A percentile compares a stretch with the other conserved stretches of the same genome.
phyloP scores from a whole-genome alignment of 2,329 filamentous ascomycete genomes.

The Alternaria postmessia region DNA sequence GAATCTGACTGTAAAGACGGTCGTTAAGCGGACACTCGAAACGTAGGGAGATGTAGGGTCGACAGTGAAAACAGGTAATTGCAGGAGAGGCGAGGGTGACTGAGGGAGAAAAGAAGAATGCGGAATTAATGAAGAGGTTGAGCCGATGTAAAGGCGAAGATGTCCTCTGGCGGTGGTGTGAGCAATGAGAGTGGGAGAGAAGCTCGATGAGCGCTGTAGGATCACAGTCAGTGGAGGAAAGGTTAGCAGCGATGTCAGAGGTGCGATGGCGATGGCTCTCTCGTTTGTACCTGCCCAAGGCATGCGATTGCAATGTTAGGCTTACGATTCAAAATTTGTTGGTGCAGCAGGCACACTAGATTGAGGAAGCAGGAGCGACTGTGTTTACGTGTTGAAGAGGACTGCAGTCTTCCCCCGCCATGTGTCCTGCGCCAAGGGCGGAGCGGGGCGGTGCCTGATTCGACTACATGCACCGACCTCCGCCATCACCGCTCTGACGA shows the following conservation, averaged over 20 bases:
- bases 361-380: constrained; percentile 19
- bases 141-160: constrained; percentile 14
- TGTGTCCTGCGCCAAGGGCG: constrained; percentile 31
- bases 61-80: constrained; percentile 14
- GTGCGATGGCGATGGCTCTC: constrained; percentile 34
- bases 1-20: neutral
- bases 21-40: constrained; percentile 18
- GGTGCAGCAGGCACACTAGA: constrained; percentile 11
- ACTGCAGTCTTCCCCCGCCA: constrained; percentile 23
- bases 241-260: constrained; percentile 26
- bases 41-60: constrained; percentile 11
- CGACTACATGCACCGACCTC: constrained; percentile 39
- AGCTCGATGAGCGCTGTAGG: constrained; percentile 33
- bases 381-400: neutral
- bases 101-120: constrained; percentile 21
- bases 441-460: constrained; percentile 40
- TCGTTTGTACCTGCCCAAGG: constrained; percentile 25
- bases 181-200: constrained; percentile 35
- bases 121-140: constrained; percentile 36
- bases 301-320: constrained; percentile 10
- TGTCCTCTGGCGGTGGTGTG: constrained; percentile 21
- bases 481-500: constrained; percentile 43
- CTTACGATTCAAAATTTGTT: constrained; percentile 6
- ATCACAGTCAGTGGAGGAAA: constrained; percentile 22
- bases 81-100: constrained; percentile 13